Evolutionary conservation across 2,329 filamentous ascomycete species (phyloP), one percentile per base, ranked within the genome.

Genomic region (Botrytis cinerea): DNA sequence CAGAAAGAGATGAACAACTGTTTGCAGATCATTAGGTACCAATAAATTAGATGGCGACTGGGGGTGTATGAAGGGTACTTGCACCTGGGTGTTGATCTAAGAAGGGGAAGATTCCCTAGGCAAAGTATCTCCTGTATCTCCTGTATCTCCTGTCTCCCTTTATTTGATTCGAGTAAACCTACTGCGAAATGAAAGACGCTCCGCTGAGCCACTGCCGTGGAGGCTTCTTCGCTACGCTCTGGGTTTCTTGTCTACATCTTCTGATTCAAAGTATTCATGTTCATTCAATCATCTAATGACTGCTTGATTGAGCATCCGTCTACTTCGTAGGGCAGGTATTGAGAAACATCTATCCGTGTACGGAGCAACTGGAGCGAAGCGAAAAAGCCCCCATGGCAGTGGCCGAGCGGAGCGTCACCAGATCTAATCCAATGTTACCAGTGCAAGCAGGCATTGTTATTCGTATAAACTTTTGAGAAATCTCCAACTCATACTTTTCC

Each of bases 21-120:
- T 62, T 62, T 62, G 60, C 43, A 62, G 60, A 62, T 62, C 60
- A 43, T 62, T 61, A 38, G 59, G 48, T 51, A n/a, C 48, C 20
- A 61, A 38, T 38, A 28, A 40, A 43, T 38, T 51, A 51, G 48
- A 25, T 16, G 2, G 32, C 14, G 2, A 40, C 35, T 61, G 4
- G 35, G 35, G 8, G 40, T 38, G 38, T 38, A 43, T 62, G 38
- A 43, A 62, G 22, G 22, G 60, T 61, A 38, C 28, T 32, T 59
- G 20, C 22, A 48, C 46, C 46, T 48, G 20, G 10, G 54, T 10
- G 32, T 59, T 25, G 45, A 38, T 38, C 20, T 38, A 59, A 5
- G 32, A 32, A 38, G 32, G 32, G 59, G 20, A 35, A 22, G 57
- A 60, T 38, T 60, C 22, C 16, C 28, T 35, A 35, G 57, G 28